phyloP scores from a whole-genome alignment of 805 yeast species.

The Scheffersomyces spartinae region DNA sequence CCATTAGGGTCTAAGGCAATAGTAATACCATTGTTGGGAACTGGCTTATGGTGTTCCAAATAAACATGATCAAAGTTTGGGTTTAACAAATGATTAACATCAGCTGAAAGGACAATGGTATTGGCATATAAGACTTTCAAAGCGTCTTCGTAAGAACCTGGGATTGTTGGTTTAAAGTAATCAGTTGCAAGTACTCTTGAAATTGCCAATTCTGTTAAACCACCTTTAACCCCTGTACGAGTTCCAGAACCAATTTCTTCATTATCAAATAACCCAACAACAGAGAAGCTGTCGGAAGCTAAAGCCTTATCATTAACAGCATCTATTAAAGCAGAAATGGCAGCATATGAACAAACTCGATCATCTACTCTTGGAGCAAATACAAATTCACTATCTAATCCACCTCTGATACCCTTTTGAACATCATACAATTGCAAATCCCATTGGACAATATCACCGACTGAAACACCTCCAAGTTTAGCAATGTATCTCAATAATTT shows the following conservation, averaged over 20 bases:
- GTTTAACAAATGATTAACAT: conserved; percentile 31
- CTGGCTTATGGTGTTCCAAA: conserved; percentile 21
- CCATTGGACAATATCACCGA: conserved; percentile 15
- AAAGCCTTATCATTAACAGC: conserved; percentile 2
- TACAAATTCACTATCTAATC: conserved; percentile 23
- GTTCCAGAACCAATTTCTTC: conserved; percentile 32
- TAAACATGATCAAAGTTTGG: conserved; percentile 26
- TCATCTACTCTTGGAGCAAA: conserved; percentile 31
- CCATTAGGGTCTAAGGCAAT: conserved; percentile 25
- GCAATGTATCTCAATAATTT: conserved; percentile 21
- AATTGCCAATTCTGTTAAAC: conserved; percentile 10
- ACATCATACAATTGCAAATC: conserved; percentile 28
- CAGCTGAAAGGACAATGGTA: conserved; percentile 27
- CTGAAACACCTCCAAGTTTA: conserved; percentile 9
- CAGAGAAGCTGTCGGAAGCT: conserved; percentile 13
- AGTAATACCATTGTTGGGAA: conserved; percentile 27
- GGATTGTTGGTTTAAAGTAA: conserved; percentile 3
- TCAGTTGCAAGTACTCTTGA: conserved; percentile 3
- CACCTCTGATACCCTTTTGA: conserved; percentile 25
- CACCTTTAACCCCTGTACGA: conserved; percentile 28
- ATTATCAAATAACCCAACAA: conserved; percentile 25
- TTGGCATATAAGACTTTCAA: conserved; percentile 13
- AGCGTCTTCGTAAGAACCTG: background rate
- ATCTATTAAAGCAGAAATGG: conserved; percentile 18
- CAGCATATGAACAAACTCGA: conserved; percentile 27